phyloP scores from a whole-genome alignment of 2,329 filamentous ascomycete species.

The Verruconis gallopava region DNA sequence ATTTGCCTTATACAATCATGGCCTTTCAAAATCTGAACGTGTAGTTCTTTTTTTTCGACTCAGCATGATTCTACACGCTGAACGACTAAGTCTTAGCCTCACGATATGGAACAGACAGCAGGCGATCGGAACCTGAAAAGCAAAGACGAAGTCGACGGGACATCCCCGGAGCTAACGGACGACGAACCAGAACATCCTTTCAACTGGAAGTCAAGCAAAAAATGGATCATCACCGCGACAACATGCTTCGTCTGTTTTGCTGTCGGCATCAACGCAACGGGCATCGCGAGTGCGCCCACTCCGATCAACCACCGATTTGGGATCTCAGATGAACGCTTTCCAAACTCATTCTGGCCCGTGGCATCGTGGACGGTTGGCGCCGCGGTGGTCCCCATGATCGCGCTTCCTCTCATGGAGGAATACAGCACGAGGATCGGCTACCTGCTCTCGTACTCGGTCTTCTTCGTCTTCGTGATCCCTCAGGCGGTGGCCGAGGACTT shows the following conservation, averaged over 20 bases:
- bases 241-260: constrained; percentile 21
- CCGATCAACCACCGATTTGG: constrained; percentile 21
- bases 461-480: constrained; percentile 26
- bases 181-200: not conserved
- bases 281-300: constrained; percentile 22
- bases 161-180: not conserved
- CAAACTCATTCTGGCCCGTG: constrained; percentile 28
- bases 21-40: too few relatives aligned
- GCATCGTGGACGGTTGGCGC: constrained; percentile 25
- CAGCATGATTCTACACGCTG: too few relatives aligned
- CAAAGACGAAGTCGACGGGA: constrained; percentile 1
- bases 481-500: constrained; percentile 27
- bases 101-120: too few relatives aligned
- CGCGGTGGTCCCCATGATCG: constrained; percentile 23
- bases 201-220: constrained; percentile 11
- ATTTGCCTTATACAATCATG: too few relatives aligned
- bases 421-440: constrained; percentile 22
- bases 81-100: too few relatives aligned
- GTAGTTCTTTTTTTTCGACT: too few relatives aligned
- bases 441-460: constrained; percentile 21
- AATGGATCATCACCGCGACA: constrained; percentile 22
- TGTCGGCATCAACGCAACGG: constrained; percentile 24
- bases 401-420: constrained; percentile 26
- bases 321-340: constrained; percentile 23
- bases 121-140: too few relatives aligned